A percentile compares a stretch with the other conserved stretches of the same genome.
These are phyloP conservation scores for Passiflora organensis DNA, from an alignment of 345 rosid genomes.

Conservation along the genomic window DNA sequence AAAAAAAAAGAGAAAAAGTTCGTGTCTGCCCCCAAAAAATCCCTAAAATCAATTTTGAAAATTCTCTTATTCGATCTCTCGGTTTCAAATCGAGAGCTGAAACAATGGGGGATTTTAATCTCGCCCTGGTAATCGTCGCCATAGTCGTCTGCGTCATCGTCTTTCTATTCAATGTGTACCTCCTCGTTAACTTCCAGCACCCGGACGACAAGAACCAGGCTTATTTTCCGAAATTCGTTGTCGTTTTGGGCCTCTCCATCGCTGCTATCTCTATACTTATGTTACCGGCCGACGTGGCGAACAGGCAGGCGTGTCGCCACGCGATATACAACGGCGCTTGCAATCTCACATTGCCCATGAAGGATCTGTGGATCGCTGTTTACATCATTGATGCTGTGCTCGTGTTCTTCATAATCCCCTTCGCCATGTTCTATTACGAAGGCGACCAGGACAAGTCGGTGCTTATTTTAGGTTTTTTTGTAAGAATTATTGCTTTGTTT, in stretches of 20 bases:
- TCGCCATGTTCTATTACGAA: slow-evolving; percentile 96
- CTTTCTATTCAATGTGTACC: slow-evolving; percentile 82
- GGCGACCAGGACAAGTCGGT: slow-evolving; percentile 98
- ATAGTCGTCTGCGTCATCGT: slow-evolving; percentile 82
- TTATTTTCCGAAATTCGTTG: slow-evolving; percentile 94
- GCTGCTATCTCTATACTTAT: slow-evolving; percentile 89
- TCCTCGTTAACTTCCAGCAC: slow-evolving; percentile 96
- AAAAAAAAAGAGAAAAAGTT: not conserved
- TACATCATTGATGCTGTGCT: slow-evolving; percentile 81
- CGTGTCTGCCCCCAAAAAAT: not conserved
- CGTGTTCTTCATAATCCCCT: slow-evolving; percentile 92
- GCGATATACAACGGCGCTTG: slow-evolving; percentile 95
- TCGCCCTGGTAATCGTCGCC: slow-evolving; percentile 97
- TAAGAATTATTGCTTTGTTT: not conserved
- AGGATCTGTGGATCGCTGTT: slow-evolving; percentile 90
- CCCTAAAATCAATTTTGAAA: slow-evolving; percentile 15
- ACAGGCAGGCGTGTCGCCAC: slow-evolving; percentile 93
- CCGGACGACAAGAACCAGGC: slow-evolving; percentile 99
- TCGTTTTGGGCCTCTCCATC: slow-evolving; percentile 81
- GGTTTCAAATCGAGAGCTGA: slow-evolving; percentile 27
- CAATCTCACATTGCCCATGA: slow-evolving; percentile 89
- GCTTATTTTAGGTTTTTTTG: slow-evolving; percentile 16
- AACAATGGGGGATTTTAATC: slow-evolving; percentile 96
- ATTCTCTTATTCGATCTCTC: slow-evolving; percentile 16
- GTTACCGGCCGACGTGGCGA: slow-evolving; percentile 99